A percentile compares a stretch with the other conserved stretches of the same genome.
Evolutionary conservation across 768 basidiomycete species (phyloP).

Genomic region (Lactarius tabidus): DNA sequence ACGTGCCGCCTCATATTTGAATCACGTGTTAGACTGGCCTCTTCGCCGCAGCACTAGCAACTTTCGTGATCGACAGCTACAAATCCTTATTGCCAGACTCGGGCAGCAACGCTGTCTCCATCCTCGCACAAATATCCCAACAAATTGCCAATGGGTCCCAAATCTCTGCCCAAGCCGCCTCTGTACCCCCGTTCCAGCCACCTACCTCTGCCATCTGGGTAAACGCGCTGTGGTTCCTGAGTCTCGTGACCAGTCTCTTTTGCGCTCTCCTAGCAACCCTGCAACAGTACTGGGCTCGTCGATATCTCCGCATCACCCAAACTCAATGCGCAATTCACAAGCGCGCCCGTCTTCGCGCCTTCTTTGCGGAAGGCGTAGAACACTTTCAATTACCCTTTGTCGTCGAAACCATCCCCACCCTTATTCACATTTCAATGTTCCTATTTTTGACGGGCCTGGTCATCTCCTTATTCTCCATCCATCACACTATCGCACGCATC

Average conservation of each 20-base stretch:
- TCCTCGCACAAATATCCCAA: slow-evolving; percentile 20
- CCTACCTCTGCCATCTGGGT: slow-evolving; percentile 9
- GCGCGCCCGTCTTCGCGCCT: slow-evolving; percentile 13
- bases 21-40: slow-evolving; percentile 14
- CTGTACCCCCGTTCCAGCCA: not conserved
- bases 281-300: slow-evolving; percentile 17
- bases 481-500: slow-evolving; percentile 10
- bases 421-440: slow-evolving; percentile 17
- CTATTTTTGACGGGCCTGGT: slow-evolving; percentile 19
- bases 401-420: slow-evolving; percentile 10
- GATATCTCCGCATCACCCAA: slow-evolving; percentile 1
- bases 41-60: slow-evolving; percentile 14
- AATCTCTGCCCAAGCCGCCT: not conserved
- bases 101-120: slow-evolving; percentile 2
- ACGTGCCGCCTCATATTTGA: not conserved
- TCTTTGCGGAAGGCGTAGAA: not conserved
- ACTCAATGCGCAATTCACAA: slow-evolving; percentile 8
- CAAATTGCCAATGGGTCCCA: slow-evolving; percentile 14
- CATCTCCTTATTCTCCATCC: slow-evolving; percentile 14
- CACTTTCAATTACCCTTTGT: slow-evolving; percentile 5
- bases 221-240: slow-evolving; percentile 18
- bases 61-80: slow-evolving; percentile 22
- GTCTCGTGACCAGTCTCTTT: slow-evolving; percentile 12
- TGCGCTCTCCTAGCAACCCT: slow-evolving; percentile 18
- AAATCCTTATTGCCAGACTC: slow-evolving; percentile 18